Evolutionary conservation across 129 eudicot species (phyloP), one percentile per base, ranked within the genome.

Genomic region (Sambucus nigra): DNA sequence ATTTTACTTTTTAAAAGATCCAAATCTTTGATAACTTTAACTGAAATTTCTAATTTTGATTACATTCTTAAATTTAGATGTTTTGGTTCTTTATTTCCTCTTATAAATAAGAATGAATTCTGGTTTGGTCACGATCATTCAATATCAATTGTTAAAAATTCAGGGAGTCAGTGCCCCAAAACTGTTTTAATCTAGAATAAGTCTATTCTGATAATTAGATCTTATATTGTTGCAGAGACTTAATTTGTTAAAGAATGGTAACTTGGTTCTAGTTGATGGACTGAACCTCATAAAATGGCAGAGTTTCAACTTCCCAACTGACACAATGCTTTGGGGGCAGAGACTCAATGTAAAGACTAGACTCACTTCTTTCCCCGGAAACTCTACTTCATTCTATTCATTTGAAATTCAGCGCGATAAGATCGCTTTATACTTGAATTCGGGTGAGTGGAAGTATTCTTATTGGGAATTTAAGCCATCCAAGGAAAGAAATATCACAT

Each of bases 251-350:
- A 69, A 61, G 27, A 79, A 59, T 1, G 98, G 98, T 9, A 91
- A 91, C 29, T 60, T 91, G 27, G 89, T 91, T 4, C 73, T 91
- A 16, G 78, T 79, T 18, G 86, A 85, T 67, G 77, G 55, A 20
- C 29, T 59, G 51, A 68, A 77, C 68, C 29, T 41, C 46, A 82
- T 82, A 40, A 86, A 74, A 63, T 91, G 98, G 98, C 98, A 91
- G 60, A 91, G 86, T 65, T 91, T 91, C 78, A 88, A 85, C 65
- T 91, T 81, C 64, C 98, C 98, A 2, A 91, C n/a, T n/a, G n/a
- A n/a, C n/a, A n/a, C n/a, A n/a, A n/a, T n/a, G n/a, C n/a, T n/a
- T n/a, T n/a, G n/a, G 84, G 95, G 98, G 6, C 98, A 91, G 59
- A 76, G 78, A 66, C 61, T 91, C 31, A 72, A 79, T 46, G 88